Evolutionary conservation across 805 yeast species (phyloP).

Genomic region (Wickerhamomyces kurtzmanii): DNA sequence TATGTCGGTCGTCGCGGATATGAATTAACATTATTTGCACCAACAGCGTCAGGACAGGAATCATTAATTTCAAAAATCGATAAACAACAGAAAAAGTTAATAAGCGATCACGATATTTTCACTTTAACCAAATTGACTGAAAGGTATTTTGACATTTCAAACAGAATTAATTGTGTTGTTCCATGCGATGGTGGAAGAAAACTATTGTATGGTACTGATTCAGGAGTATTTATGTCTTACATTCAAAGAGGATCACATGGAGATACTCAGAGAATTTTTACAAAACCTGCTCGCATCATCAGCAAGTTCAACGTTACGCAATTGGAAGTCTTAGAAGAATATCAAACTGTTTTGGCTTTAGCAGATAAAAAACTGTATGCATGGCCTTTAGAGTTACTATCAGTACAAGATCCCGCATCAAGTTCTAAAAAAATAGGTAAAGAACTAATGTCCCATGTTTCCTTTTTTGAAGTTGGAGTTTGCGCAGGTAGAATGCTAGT

Average conservation of each 20-base stretch:
- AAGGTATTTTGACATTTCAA: conserved; percentile 60
- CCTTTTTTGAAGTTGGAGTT: conserved; percentile 86
- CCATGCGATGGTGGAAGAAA: conserved; percentile 94
- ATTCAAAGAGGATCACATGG: conserved; percentile 37
- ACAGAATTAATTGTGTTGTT: conserved; percentile 82
- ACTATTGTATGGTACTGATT: conserved; percentile 81
- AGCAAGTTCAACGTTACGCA: conserved; percentile 74
- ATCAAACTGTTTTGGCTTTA: conserved; percentile 69
- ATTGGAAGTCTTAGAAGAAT: conserved; percentile 85
- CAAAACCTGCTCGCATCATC: conserved; percentile 69
- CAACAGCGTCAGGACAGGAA: conserved; percentile 50
- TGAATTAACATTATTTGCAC: conserved; percentile 31
- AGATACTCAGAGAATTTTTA: conserved; percentile 44
- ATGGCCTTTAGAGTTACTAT: conserved; percentile 63
- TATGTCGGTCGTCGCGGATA: conserved; percentile 40
- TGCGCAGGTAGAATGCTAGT: conserved; percentile 84
- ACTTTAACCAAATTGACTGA: conserved; percentile 68
- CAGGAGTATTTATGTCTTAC: conserved; percentile 81
- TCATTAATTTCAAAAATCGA: conserved; percentile 73
- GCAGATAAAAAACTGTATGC: conserved; percentile 77
- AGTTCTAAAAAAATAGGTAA: conserved; percentile 53
- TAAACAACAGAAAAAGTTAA: conserved; percentile 66
- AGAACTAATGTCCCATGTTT: conserved; percentile 78
- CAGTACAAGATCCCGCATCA: conserved; percentile 27
- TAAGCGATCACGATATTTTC: conserved; percentile 69